A percentile compares a stretch with the other conserved stretches of the same genome.
These are phyloP conservation scores for Gaertneriomyces sp. DNA, from an alignment of 192 early-diverging fungal species.

Conservation along the genomic window DNA sequence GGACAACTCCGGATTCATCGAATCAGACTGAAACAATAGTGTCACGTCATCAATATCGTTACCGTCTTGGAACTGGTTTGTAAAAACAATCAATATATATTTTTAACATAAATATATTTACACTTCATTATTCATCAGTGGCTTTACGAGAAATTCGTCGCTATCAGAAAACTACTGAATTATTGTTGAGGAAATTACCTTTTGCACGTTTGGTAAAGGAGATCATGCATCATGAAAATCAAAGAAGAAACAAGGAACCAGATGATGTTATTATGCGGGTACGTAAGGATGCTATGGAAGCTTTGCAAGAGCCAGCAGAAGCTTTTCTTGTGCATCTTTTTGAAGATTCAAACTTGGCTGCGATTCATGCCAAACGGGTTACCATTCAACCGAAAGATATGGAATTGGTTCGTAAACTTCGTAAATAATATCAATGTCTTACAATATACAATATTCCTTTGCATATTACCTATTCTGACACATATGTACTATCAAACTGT, in stretches of 20 bases:
- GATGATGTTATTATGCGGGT: slow-evolving; percentile 46
- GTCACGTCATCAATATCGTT: no score
- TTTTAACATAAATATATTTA: no score
- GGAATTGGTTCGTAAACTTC: slow-evolving; percentile 80
- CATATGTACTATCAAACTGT: no score
- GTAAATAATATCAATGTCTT: no score
- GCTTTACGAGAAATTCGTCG: slow-evolving; percentile 80
- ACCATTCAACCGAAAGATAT: slow-evolving; percentile 91
- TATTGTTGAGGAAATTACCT: slow-evolving; percentile 77
- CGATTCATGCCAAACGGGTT: slow-evolving; percentile 89
- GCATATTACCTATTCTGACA: no score
- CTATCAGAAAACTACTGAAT: slow-evolving; percentile 77
- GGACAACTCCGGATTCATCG: no score
- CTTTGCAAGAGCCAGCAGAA: slow-evolving; percentile 79
- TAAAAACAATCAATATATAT: no score
- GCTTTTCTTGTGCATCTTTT: slow-evolving; percentile 80
- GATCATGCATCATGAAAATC: slow-evolving; percentile 63
- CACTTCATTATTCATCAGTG: no score
- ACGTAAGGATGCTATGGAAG: slow-evolving; percentile 72
- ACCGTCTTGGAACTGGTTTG: no score
- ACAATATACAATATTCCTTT: no score
- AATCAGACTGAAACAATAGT: no score
- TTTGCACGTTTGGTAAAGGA: slow-evolving; percentile 70
- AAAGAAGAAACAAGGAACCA: slow-evolving; percentile 25
- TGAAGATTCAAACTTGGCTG: slow-evolving; percentile 91